phyloP scores from a whole-genome alignment of 2,329 filamentous ascomycete species.

The Mollisiaceae sp. region DNA sequence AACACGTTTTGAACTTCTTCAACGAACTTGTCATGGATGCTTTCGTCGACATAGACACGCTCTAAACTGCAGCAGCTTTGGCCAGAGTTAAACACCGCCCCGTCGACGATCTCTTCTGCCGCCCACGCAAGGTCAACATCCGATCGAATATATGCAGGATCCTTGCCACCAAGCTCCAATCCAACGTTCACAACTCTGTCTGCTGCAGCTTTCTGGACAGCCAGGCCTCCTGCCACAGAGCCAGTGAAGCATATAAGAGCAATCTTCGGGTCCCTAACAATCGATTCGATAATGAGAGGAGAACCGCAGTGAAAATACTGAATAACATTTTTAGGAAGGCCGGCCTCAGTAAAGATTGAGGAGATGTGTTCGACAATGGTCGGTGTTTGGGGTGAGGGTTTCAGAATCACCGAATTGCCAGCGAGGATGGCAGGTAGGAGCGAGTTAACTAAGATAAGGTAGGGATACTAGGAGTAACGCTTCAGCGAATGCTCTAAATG shows the following conservation, averaged over 20 bases:
- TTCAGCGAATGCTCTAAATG: too few relatives aligned
- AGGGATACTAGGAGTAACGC: slow-evolving; percentile 74
- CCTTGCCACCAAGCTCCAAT: slow-evolving; percentile 92
- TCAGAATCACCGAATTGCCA: slow-evolving; percentile 90
- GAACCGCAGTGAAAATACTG: slow-evolving; percentile 93
- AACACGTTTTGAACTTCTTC: slow-evolving; percentile 80
- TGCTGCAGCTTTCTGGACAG: slow-evolving; percentile 83
- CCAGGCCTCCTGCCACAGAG: slow-evolving; percentile 84
- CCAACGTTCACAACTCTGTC: slow-evolving; percentile 86
- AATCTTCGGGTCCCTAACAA: slow-evolving; percentile 79
- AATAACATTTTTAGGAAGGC: slow-evolving; percentile 81
- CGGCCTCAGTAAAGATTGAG: slow-evolving; percentile 77
- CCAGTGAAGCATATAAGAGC: slow-evolving; percentile 91
- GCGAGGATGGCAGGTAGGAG: slow-evolving; percentile 89
- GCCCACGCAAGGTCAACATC: slow-evolving; percentile 92
- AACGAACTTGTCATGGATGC: slow-evolving; percentile 83
- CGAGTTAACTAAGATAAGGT: slow-evolving; percentile 91
- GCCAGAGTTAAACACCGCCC: slow-evolving; percentile 97
- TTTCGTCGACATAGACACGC: slow-evolving; percentile 86
- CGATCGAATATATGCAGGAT: slow-evolving; percentile 84
- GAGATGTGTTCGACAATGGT: slow-evolving; percentile 86
- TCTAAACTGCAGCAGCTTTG: slow-evolving; percentile 96
- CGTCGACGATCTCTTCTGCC: slow-evolving; percentile 92
- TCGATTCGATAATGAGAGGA: slow-evolving; percentile 73
- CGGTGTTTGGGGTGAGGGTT: slow-evolving; percentile 93